Evolutionary conservation across 192 early-diverging fungal species (phyloP), one percentile per base, ranked within the genome.

Genomic region (Coemansia sp.): DNA sequence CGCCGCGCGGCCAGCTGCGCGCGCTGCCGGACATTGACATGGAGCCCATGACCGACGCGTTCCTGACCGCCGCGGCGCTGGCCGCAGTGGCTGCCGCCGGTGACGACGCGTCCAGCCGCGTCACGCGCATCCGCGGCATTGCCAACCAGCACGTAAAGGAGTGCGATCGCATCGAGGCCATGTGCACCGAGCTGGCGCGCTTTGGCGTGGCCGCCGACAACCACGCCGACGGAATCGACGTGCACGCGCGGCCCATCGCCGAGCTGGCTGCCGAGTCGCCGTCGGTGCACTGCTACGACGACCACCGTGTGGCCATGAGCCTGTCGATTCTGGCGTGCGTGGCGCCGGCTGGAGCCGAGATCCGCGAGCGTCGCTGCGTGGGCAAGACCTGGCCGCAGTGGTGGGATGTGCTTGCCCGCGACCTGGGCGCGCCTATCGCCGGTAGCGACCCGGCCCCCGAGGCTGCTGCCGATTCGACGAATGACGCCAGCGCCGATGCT

Each of bases 301-400:
- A 99, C 70, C 96, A 99, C 64, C 87, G 96, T 45, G 83, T 99
- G 27, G 96, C 96, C 8, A 99, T 99, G 96, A 91, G 90, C 60
- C 91, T 97, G 79, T 87, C 86, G 60, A 77, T 97, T 1, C 70
- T 99, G 30, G 84, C 86, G 11, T 88, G 82, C 20, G 87, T 86
- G 26, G 81, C 90, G 15, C 84, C 89, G 14, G 58, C 68, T 11
- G 88, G 87, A 6, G 83, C 86, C 0, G 81, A 85, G 56, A 84
- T 99, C 46, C 83, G 80, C 48, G 96, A 99, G 71, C 93, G 93
- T 68, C 89, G 92, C 60, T 99, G 96, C 66, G 94, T 97, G 5
- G 96, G 93, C 64, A 99, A 99, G 81, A 99, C 96, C 1, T 99
- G 96, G 96, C 96, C 96, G 21, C 84, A 79, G 43, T 99, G 96